These are phyloP conservation scores for Cryptococcus floricola DNA, from an alignment of 1,284 basidiomycete genomes.

Conservation along the genomic window DNA sequence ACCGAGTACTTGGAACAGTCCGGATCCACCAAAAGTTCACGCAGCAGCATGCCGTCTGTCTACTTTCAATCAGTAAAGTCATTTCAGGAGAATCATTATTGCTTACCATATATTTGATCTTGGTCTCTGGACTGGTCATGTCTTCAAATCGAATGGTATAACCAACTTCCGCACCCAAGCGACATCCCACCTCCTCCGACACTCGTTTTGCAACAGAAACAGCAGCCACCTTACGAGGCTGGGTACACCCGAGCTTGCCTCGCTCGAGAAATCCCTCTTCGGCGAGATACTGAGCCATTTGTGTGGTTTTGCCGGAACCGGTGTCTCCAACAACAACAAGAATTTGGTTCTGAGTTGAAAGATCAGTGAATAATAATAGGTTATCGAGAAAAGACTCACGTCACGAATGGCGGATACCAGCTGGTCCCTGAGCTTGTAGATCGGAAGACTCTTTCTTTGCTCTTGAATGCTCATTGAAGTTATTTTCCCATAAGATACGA, in stretches of 20 bases:
- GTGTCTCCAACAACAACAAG: conserved; percentile 91
- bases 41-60: conserved; percentile 97
- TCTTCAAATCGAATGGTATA: conserved; percentile 99
- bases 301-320: conserved; percentile 88
- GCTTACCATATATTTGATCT: conserved; percentile 92
- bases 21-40: conserved; percentile 94
- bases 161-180: conserved; percentile 93
- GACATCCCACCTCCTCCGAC: conserved; percentile 93
- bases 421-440: conserved; percentile 91
- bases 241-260: conserved; percentile 92
- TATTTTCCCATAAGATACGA: conserved; percentile 89
- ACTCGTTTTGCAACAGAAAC: conserved; percentile 99
- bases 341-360: conserved; percentile 73
- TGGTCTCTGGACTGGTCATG: conserved; percentile 93
- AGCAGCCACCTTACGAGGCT: conserved; percentile 96
- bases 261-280: conserved; percentile 81
- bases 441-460: conserved; percentile 84
- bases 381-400: conserved; percentile 52
- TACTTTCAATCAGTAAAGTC: conserved; percentile 11
- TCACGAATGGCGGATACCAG: conserved; percentile 87
- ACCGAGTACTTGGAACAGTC: conserved; percentile 89
- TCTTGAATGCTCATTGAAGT: conserved; percentile 89
- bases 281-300: conserved; percentile 90
- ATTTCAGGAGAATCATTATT: not conserved
- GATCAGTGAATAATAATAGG: not conserved